phyloP scores from a whole-genome alignment of 2,329 filamentous ascomycete genomes.

The Aspergillus fructus region DNA sequence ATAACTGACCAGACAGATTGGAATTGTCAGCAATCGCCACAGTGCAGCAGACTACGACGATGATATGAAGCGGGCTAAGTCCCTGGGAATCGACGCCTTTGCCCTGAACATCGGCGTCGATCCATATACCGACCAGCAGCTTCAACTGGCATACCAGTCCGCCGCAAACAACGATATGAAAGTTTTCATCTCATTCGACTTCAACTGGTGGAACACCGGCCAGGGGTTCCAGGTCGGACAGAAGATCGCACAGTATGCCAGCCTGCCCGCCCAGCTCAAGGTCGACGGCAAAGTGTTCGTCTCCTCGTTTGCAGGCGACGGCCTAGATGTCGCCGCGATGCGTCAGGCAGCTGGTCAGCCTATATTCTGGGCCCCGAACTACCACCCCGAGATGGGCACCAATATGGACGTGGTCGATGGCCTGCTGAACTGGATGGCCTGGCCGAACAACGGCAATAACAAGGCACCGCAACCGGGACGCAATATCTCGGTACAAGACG shows the following conservation, averaged over 20 bases:
- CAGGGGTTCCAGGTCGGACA: conserved; percentile 44
- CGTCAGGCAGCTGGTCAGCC: conserved; percentile 43
- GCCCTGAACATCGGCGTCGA: conserved; percentile 53
- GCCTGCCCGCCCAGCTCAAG: conserved; percentile 48
- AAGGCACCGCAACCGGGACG: conserved; percentile 47
- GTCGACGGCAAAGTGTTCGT: conserved; percentile 53
- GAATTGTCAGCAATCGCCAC: conserved; percentile 45
- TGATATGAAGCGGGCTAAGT: conserved; percentile 49
- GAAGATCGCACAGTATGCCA: conserved; percentile 49
- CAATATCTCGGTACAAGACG: conserved; percentile 42
- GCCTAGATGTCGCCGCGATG: conserved; percentile 46
- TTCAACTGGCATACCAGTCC: conserved; percentile 51
- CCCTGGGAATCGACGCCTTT: conserved; percentile 49
- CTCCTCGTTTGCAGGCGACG: conserved; percentile 54
- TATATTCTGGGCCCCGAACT: conserved; percentile 53
- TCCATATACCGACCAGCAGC: conserved; percentile 43
- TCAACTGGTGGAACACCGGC: conserved; percentile 47
- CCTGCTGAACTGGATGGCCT: conserved; percentile 47
- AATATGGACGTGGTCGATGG: conserved; percentile 41
- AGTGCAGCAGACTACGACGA: conserved; percentile 48
- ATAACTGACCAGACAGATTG: conserved; percentile 35
- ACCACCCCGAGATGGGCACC: conserved; percentile 41
- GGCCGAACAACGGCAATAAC: conserved; percentile 46
- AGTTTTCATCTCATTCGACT: conserved; percentile 59
- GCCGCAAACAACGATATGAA: conserved; percentile 50